Conservation (phyloP, 1,284 basidiomycete species). For the Boletus sp. region DNA sequence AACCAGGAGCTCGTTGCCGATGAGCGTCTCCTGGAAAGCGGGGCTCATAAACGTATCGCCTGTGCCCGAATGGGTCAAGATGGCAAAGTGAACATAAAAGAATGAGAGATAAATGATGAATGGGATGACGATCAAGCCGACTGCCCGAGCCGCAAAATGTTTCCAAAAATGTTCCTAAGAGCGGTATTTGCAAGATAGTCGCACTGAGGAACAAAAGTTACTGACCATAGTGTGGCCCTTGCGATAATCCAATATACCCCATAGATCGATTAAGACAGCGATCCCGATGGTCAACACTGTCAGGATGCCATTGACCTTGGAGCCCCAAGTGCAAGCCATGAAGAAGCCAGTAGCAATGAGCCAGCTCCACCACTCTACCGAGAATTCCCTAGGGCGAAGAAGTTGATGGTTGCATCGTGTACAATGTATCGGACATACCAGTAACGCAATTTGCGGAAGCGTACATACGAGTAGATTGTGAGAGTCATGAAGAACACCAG, state of each 20-base stretch:
- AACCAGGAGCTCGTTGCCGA: slow-evolving; percentile 90
- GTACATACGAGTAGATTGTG: slow-evolving; percentile 93
- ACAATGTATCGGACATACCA: slow-evolving; percentile 51
- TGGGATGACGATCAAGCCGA: slow-evolving; percentile 90
- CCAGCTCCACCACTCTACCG: slow-evolving; percentile 95
- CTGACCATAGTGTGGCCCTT: slow-evolving; percentile 84
- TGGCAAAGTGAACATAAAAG: slow-evolving; percentile 95
- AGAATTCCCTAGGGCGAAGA: slow-evolving; percentile 68
- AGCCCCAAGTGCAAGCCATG: slow-evolving; percentile 95
- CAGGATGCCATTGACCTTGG: slow-evolving; percentile 97
- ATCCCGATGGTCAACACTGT: slow-evolving; percentile 90
- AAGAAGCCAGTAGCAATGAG: slow-evolving; percentile 87
- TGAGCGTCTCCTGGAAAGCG: slow-evolving; percentile 95
- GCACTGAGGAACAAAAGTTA: slow-evolving; percentile 12
- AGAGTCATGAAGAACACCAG: slow-evolving; percentile 96
- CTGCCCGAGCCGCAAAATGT: slow-evolving; percentile 86
- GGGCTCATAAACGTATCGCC: slow-evolving; percentile 99
- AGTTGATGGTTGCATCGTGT: not conserved
- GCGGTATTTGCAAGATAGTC: slow-evolving; percentile 8
- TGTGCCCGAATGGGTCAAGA: slow-evolving; percentile 89
- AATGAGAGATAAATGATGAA: slow-evolving; percentile 92
- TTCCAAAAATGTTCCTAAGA: slow-evolving; percentile 84
- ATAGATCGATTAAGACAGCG: slow-evolving; percentile 92
- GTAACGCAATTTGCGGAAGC: slow-evolving; percentile 96
- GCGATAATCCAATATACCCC: slow-evolving; percentile 91